Evolutionary conservation across 1,139 yeast genomes (phyloP).

Genomic region (Taphrina pruni): DNA sequence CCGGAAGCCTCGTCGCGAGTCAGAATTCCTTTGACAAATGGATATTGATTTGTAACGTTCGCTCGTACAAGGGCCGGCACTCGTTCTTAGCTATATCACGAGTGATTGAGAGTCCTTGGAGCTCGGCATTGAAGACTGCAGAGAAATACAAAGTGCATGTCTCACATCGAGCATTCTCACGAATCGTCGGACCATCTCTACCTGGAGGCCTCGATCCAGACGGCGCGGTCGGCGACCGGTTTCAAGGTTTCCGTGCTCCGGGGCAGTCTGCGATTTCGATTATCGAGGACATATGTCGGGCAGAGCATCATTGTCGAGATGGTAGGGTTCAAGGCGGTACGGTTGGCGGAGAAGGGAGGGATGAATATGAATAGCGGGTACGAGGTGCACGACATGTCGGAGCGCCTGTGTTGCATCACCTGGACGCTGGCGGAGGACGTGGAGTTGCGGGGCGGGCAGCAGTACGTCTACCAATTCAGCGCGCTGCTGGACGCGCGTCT

Average conservation of each 20-base stretch:
- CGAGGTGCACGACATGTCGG: constrained; percentile 19
- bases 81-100: too few species aligned
- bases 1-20: not conserved
- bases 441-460: constrained; percentile 8
- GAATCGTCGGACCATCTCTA: constrained; percentile 20
- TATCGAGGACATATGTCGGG: not conserved
- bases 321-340: constrained; percentile 22
- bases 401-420: constrained; percentile 15
- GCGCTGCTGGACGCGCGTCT: constrained; percentile 22
- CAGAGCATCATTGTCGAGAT: constrained; percentile 17
- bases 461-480: constrained; percentile 8
- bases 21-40: too few species aligned
- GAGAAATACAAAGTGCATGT: not conserved
- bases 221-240: constrained; percentile 15
- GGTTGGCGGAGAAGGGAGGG: constrained; percentile 2
- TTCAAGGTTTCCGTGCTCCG: constrained; percentile 23
- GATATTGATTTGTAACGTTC: too few species aligned
- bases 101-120: too few species aligned
- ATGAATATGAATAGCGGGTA: constrained; percentile 18
- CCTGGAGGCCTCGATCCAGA: constrained; percentile 18
- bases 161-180: constrained; percentile 6
- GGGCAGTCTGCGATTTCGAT: constrained; percentile 7
- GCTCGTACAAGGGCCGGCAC: too few species aligned
- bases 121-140: too few species aligned
- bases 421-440: constrained; percentile 29